Evolutionary conservation across 441 rosid genomes (phyloP), one percentile per base, ranked within the genome.

Genomic region (Pelargonium australe): DNA sequence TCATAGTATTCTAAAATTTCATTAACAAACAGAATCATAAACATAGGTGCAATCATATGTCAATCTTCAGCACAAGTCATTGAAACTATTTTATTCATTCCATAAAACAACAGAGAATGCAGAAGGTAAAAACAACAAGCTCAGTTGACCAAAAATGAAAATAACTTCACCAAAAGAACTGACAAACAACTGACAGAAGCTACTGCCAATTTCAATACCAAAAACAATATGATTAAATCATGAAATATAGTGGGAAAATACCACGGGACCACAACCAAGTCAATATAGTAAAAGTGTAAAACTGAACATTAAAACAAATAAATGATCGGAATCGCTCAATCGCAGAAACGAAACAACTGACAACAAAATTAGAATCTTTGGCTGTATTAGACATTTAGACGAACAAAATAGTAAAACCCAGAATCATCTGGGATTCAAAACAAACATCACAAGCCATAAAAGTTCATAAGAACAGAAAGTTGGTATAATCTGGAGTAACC

Each of bases 101-200:
- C 8, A 25, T 20, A 20, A 58, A 58, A 40, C 43, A 9, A 19
- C 11, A 58, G 23, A 12, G 11, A 58, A 58, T 9, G 23, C 25
- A 57, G 20, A 57, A 55, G 20, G 19, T 55, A 7, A 55, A 55
- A 55, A 19, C 8, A 55, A 17, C 62, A 20, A 58, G 63, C 20
- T 20, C 9, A 57, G 63, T 19, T 57, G 63, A 57, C 63, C 19
- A 57, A 53, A 19, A 57, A 57, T 57, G 63, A 57, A 57, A 57
- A 58, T 5, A 58, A 58, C 2, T 6, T 19, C 63, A 58, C 34
- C 63, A 58, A 58, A 19, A 40, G 9, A 40, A 40, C 43, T 40
- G 43, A 40, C 43, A 6, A 10, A 58, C 23, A 20, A 58, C 20
- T 28, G 23, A 12, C 63, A 58, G n/a, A 58, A 20, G 23, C 25